A percentile compares a stretch with the other conserved stretches of the same genome.
Evolutionary conservation across 805 yeast species (phyloP).

Genomic region (Cephaloascus fragrans): DNA sequence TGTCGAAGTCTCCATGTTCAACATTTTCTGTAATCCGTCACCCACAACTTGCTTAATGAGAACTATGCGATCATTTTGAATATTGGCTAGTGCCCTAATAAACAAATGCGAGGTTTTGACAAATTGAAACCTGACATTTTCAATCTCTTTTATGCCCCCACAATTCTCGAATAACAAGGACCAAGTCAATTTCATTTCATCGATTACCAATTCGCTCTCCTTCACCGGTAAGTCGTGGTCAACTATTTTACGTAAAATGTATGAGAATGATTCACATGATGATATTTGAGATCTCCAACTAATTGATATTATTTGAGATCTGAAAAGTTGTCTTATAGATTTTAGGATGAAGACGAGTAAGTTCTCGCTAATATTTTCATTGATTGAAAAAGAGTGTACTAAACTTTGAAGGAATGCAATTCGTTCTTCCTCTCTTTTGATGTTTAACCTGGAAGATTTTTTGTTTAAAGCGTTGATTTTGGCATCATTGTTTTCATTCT

Average conservation of each 20-base stretch:
- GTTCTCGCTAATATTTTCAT: not conserved
- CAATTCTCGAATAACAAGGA: conserved; percentile 12
- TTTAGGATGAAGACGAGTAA: not conserved
- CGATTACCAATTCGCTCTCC: conserved; percentile 2
- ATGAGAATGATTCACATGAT: conserved; percentile 29
- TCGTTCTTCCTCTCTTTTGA: conserved; percentile 40
- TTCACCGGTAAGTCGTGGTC: not conserved
- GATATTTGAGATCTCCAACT: conserved; percentile 58
- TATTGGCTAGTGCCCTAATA: conserved; percentile 8
- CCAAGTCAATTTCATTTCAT: conserved; percentile 16
- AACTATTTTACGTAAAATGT: conserved; percentile 7
- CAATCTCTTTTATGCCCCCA: conserved; percentile 32
- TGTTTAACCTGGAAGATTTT: conserved; percentile 28
- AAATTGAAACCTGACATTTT: conserved; percentile 48
- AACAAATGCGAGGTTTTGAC: conserved; percentile 12
- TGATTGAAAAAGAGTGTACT: conserved; percentile 18
- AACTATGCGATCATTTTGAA: not conserved
- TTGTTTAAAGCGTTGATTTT: conserved; percentile 4
- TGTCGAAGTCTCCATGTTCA: conserved; percentile 30
- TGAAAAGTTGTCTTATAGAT: not conserved
- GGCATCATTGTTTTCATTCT: conserved; percentile 21
- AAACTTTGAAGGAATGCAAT: conserved; percentile 24
- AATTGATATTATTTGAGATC: conserved; percentile 6
- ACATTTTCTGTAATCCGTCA: not conserved
- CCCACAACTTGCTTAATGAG: too few relatives aligned